Base-by-base conservation (phyloP, 202 grass and related monocot species). In the Schoenoplectus triqueter region DNA sequence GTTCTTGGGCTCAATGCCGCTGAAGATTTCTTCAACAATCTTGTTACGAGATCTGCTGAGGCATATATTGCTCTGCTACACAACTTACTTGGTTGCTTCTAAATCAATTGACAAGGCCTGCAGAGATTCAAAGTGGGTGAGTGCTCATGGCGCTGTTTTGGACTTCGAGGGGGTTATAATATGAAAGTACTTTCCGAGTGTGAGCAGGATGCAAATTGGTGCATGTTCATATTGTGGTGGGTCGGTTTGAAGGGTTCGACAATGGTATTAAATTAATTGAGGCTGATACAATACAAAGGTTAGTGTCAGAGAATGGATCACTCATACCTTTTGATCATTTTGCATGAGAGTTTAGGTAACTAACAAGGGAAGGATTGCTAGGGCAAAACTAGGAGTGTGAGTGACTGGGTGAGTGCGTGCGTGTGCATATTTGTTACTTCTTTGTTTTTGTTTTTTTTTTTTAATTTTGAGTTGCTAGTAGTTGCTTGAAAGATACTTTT, bases 1-100 rank as follows among this genome's bases (percentile, higher is more conserved):
- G 92, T 95, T 90, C 95, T 97, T 61, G 91, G 92, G n/a, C 80
- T 85, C 10, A 95, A 48, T 87, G 69, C 89, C 3, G 92, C 95
- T 2, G 89, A 95, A 92, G 91, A 95, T 42, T 97, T 31, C 31
- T 31, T 31, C 31, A 31, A 31, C 31, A 31, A 31, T 31, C 31
- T 31, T 31, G 31, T 31, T 31, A 31, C 31, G 31, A 31, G 31
- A 92, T 92, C 95, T 0, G 40, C 82, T 41, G 89, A 95, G 87
- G 90, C 89, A 40, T 90, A 92, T 31, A 97, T 91, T 10, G 88
- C 95, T 11, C 86, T 97, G 85, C 95, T 95, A 1, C 95, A 97
- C 88, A 90, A 87, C 2, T 31, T 31, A 31, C 31, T 97, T 91
- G 44, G 95, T 89, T 84, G 54, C 86, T 73, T 87, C 90, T 62